Conservation (phyloP, 2,329 filamentous ascomycete species). For the Escovopsis sp. region DNA sequence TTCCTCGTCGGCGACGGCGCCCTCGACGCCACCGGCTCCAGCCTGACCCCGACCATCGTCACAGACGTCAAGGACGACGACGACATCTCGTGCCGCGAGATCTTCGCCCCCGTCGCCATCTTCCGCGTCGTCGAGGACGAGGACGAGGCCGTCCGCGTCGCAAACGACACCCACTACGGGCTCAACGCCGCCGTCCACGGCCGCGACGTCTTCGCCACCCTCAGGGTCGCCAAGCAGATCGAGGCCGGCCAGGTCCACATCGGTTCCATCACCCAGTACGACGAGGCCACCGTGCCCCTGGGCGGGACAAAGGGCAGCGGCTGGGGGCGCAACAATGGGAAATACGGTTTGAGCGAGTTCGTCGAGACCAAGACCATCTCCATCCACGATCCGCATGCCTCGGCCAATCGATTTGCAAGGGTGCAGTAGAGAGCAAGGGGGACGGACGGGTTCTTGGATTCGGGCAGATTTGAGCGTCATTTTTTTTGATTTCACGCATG, state of each 20-base stretch:
- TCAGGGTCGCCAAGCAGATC: conserved; percentile 41
- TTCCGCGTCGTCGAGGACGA: conserved; percentile 48
- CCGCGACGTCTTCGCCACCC: conserved; percentile 39
- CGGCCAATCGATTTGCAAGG: not conserved
- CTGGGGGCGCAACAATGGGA: conserved; percentile 39
- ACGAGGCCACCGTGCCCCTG: conserved; percentile 45
- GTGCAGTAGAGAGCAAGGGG: not conserved
- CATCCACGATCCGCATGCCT: conserved; percentile 1
- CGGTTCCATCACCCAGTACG: conserved; percentile 47
- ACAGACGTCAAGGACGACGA: conserved; percentile 42
- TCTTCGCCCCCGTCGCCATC: conserved; percentile 56
- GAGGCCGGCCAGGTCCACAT: conserved; percentile 51
- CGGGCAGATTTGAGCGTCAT: too few species aligned
- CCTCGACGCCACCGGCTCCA: not conserved
- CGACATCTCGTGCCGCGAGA: conserved; percentile 56
- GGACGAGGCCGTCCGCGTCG: conserved; percentile 56
- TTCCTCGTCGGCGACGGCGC: conserved; percentile 21
- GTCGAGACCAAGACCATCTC: conserved; percentile 8
- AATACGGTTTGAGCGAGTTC: conserved; percentile 11
- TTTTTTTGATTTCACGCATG: too few species aligned
- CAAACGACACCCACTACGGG: conserved; percentile 68
- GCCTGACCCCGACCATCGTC: conserved; percentile 41
- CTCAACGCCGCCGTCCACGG: conserved; percentile 57
- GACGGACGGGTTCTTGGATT: too few species aligned
- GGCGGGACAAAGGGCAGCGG: conserved; percentile 48